Conservation (phyloP, 805 yeast species). For the Peterozyma xylosa region DNA sequence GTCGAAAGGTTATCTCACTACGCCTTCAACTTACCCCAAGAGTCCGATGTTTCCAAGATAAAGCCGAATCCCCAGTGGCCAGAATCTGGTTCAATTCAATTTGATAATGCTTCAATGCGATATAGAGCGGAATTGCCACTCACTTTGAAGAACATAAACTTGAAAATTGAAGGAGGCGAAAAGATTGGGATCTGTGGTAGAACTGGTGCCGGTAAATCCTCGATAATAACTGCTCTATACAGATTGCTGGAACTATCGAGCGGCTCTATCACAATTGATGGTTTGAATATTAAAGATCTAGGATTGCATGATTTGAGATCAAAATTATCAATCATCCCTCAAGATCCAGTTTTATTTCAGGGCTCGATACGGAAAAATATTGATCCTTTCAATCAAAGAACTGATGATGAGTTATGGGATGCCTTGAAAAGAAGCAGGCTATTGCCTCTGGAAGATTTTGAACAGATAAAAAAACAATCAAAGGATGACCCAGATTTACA, state of each 20-base stretch:
- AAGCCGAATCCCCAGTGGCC: constrained; percentile 59
- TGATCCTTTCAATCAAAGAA: constrained; percentile 59
- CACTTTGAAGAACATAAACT: constrained; percentile 49
- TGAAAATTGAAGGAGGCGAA: constrained; percentile 42
- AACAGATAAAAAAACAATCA: constrained; percentile 9
- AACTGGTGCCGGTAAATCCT: constrained; percentile 69
- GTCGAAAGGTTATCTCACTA: constrained; percentile 57
- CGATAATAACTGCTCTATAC: constrained; percentile 65
- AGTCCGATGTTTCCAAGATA: constrained; percentile 39
- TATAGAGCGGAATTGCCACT: constrained; percentile 61
- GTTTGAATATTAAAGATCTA: constrained; percentile 50
- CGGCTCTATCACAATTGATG: constrained; percentile 54
- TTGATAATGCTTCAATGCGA: constrained; percentile 46
- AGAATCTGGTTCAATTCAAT: constrained; percentile 46
- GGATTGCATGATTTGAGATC: constrained; percentile 67
- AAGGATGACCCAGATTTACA: constrained; percentile 14
- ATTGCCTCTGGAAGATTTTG: constrained; percentile 22
- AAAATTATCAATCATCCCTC: constrained; percentile 74
- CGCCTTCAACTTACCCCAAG: constrained; percentile 50
- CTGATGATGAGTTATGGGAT: constrained; percentile 60
- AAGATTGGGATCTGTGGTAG: constrained; percentile 63
- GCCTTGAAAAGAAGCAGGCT: constrained; percentile 57
- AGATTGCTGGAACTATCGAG: constrained; percentile 53
- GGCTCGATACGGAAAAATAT: constrained; percentile 71
- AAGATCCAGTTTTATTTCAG: constrained; percentile 78